Evolutionary conservation across 805 yeast genomes (phyloP).

Genomic region (Yarrowia sp.): DNA sequence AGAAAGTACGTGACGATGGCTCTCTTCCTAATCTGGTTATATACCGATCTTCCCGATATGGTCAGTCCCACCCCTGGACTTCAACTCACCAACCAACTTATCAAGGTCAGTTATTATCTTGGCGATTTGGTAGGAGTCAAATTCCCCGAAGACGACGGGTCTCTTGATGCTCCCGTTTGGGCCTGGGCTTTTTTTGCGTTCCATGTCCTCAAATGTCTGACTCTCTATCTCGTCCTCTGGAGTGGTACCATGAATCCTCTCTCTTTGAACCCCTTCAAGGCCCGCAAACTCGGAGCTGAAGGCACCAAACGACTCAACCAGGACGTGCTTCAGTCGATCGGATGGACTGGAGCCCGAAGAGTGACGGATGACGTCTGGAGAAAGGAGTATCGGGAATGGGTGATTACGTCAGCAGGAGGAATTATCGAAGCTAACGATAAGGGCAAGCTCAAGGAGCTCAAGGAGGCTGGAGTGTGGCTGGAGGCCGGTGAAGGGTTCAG

Average conservation of each 20-base stretch:
- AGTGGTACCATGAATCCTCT: slow-evolving; percentile 83
- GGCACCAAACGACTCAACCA: slow-evolving; percentile 51
- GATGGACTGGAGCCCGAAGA: slow-evolving; percentile 95
- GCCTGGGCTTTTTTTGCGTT: slow-evolving; percentile 74
- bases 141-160: slow-evolving; percentile 57
- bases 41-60: slow-evolving; percentile 89
- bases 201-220: slow-evolving; percentile 67
- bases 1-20: slow-evolving; percentile 47
- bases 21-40: slow-evolving; percentile 70
- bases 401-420: slow-evolving; percentile 69
- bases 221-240: slow-evolving; percentile 65
- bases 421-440: slow-evolving; percentile 75
- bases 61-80: slow-evolving; percentile 92
- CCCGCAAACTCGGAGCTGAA: slow-evolving; percentile 42
- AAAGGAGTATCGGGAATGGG: slow-evolving; percentile 67
- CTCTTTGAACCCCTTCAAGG: slow-evolving; percentile 54
- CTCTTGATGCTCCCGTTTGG: slow-evolving; percentile 52
- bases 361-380: slow-evolving; percentile 74
- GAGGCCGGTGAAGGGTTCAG: slow-evolving; percentile 22
- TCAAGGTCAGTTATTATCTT: slow-evolving; percentile 47
- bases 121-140: slow-evolving; percentile 57
- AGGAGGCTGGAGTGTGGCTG: slow-evolving; percentile 37
- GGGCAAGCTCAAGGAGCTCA: slow-evolving; percentile 64
- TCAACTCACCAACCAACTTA: slow-evolving; percentile 70
- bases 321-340: slow-evolving; percentile 63